Base-by-base conservation (phyloP, 23 red algal genomes). In the Porphyridium purpureum region DNA sequence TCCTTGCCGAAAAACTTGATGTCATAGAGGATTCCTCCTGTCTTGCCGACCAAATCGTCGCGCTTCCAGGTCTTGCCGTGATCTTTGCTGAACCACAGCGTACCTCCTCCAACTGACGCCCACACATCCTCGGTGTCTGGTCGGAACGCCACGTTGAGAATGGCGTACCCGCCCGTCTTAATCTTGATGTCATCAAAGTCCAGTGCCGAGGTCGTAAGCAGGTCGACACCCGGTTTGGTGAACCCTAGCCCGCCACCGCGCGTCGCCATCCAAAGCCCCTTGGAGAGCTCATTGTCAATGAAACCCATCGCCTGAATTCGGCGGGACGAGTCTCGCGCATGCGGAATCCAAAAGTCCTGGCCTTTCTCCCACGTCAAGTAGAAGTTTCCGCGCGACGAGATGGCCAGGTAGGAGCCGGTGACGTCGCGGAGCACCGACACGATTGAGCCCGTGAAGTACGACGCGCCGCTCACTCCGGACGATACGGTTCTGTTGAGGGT, bases 291-390 rank as follows among this genome's bases (percentile, higher is more conserved):
- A 35, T 77, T 61, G 31, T 60, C 59, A 4, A 94, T 66, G 71
- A 94, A 94, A 22, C 88, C 88, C 72, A 94, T 84, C 21, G 62
- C 57, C 42, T 82, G 77, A 55, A 94, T 94, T 7, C 88, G 65
- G 21, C 80, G 55, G 3, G 77, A 69, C 23, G 77, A 79, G 54
- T 82, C 70, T 11, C 88, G 59, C 0, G 72, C 78, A 65, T 94
- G 88, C 14, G 88, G 88, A 11, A 80, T 62, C 88, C 88, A 94
- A 69, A 84, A 94, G 29, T 94, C 88, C 64, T 83, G 61, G 14
- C 88, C 88, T 30, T 76, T 76, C 24, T 67, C 55, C 88, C 88
- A 94, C 17, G 77, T 94, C n/a, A 94, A 66, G 69, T 77, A 94
- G 62, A 94, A 94, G 55, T 94, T 94, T 52, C 88, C 88, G 46